Base-by-base conservation (phyloP, 352 stramenopile species). In the Pythium apleroticum region DNA sequence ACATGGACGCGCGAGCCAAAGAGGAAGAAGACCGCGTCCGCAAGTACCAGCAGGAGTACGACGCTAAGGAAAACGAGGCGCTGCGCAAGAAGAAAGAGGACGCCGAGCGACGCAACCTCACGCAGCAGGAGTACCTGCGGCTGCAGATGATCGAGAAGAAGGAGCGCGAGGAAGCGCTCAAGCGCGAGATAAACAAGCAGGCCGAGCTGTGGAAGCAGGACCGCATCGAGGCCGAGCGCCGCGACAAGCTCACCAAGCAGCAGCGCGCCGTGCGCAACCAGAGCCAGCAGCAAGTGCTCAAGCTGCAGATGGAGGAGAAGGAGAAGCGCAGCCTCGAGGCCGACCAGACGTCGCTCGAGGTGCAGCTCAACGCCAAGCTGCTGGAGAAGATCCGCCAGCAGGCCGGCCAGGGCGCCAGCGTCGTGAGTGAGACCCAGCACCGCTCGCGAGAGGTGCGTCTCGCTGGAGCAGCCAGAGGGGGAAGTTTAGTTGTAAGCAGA, bases 141-240 rank as follows among this genome's bases (percentile, higher is more conserved):
- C 46, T 80, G 43, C 83, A 94, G 52, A 88, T 92, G 71, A 56
- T 76, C 35, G 81, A 92, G 63, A 94, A 94, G 66, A 80, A 76
- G n/a, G 68, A 71, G 52, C 75, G 83, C 2, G 86, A 94, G 55
- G 53, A 73, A 20, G 71, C 63, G 17, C 60, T 65, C 10, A 89
- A 86, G 57, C 60, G 72, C 15, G 86, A 94, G 17, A 64, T 90
- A 20, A 77, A 90, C 75, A 91, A 89, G 52, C 86, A 94, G 46
- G 86, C 86, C 11, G 84, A 92, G 63, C 70, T 94, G n/a, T 94
- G 86, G 86, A 77, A 75, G 43, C 77, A 84, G 31, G 83, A 94
- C 24, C 79, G 82, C 7, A 43, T 80, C 15, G 77, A 88, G 17
- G 81, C 78, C 15, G 84, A 94, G 30, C 71, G 73, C 22, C 60